Percentiles rank a stretch among this genome's conserved stretches.
Evolutionary conservation across 768 basidiomycete genomes (phyloP).

Genomic region (Termitomyces sp.): DNA sequence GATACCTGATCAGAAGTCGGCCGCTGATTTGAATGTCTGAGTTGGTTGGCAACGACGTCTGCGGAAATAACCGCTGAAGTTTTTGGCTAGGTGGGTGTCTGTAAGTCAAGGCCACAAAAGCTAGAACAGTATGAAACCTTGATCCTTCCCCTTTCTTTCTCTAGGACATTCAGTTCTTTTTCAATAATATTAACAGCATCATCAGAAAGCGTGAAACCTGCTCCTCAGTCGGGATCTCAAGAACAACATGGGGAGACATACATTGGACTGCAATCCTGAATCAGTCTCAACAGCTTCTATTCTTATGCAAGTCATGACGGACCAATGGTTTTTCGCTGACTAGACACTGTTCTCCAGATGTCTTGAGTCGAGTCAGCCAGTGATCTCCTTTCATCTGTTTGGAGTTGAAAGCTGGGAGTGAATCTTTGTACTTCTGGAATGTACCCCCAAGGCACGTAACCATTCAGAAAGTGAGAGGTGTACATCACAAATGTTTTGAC

Average conservation of each 20-base stretch:
- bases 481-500: neutral
- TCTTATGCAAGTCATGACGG: neutral
- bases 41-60: neutral
- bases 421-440: neutral
- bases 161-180: neutral
- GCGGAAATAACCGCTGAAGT: neutral
- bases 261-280: neutral
- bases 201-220: neutral
- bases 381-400: neutral
- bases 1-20: neutral
- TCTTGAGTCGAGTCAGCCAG: neutral
- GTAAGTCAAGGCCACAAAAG: neutral
- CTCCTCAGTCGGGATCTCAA: neutral
- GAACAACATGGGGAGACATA: neutral
- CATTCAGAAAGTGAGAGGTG: neutral
- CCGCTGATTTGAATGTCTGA: constrained; percentile 1
- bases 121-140: neutral
- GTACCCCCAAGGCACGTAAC: neutral
- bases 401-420: neutral
- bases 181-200: neutral
- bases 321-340: neutral
- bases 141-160: neutral
- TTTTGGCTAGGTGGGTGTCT: neutral
- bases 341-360: neutral
- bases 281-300: neutral